Base-by-base conservation (phyloP, 371 early-diverging fungal genomes). In the Amoeboaphelidium protococcarum region DNA sequence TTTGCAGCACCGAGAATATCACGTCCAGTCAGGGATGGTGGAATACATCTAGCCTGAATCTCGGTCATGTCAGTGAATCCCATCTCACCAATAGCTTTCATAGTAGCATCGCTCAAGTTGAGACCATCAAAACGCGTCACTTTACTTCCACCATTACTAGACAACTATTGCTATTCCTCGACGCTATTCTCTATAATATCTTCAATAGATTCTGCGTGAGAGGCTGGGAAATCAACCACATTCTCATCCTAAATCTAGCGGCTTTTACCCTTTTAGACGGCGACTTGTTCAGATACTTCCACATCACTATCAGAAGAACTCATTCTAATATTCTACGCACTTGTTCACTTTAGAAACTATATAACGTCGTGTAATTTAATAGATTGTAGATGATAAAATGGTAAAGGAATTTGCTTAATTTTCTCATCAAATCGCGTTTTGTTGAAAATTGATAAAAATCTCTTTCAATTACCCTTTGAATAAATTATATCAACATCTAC, bases 1-100 rank as follows among this genome's bases (percentile, higher is more conserved):
- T 92, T 88, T 26, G 99, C 98, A 47, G 96, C 92, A 31, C 96
- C 99, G 41, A 98, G 65, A 26, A 99, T 82, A 72, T 98, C 98
- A 31, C 83, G 74, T 43, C 97, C 97, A 23, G 87, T 82, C 66
- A 92, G 65, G 25, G 89, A 76, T 13, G 90, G 78, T 16, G 88
- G 90, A 48, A 98, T 89, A 6, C 84, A 77, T 47, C 87, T 72
- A 40, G 87, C 83, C 66, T 99, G 99, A 26, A 99, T 87, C 57
- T 88, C 83, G 1, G 97, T 96, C 97, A 96, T 96, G 49, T 66
- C 66, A 25, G 70, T 71, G 60, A 94, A 96, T 20, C 86, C 88
- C 76, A 92, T 80, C 47, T 83, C 89, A 46, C 65, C 65, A 54
- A 96, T 80, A 2, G 84, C 90, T 48, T 81, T 76, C 13, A 49